Evolutionary conservation across 495 filamentous ascomycete genomes (phyloP), one percentile per base, ranked within the genome.

Genomic region (Neurospora sp.): DNA sequence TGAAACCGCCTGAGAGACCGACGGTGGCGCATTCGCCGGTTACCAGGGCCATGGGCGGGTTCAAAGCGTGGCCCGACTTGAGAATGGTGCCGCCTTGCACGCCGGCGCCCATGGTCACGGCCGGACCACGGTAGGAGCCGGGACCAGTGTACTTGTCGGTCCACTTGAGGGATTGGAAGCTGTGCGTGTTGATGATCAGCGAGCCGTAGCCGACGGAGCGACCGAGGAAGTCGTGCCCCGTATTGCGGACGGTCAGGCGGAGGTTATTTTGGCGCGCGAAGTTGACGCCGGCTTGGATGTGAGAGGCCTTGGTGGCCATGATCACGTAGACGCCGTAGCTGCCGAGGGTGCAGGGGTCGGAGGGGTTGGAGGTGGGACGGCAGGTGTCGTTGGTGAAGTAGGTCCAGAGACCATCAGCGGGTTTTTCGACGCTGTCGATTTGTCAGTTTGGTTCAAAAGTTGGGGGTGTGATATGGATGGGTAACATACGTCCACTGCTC

Each of bases 131-230:
- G 75, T 80, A 81, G 2, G 69, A 69, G 37, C 76, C 73, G 7
- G 81, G 83, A 39, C 85, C 78, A 0, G 71, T 69, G 73, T 86
- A 88, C 6, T 80, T 80, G 28, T 84, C 74, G 43, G 80, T 74
- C 71, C 81, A 84, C 9, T 81, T 70, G 31, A 88, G 73, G 9
- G 82, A 77, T 74, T 90, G 86, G 73, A 92, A 83, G 70, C 84
- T 79, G 75, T 91, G 89, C 19, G 89, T 92, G 85, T 90, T 90
- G 72, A 92, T 82, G 69, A 85, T 80, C 28, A 92, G 77, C 0
- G 88, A 80, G 38, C 88, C 87, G 42, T 82, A 85, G 72, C 89
- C 89, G 13, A 82, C 84, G 8, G 84, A 86, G 72, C 86, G 87
- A 71, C 88, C 88, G 39, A 82, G 80, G 77, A 85, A 82, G 73